Base-by-base conservation (phyloP, 2,329 filamentous ascomycete genomes). In the Fonsecaea nubica region DNA sequence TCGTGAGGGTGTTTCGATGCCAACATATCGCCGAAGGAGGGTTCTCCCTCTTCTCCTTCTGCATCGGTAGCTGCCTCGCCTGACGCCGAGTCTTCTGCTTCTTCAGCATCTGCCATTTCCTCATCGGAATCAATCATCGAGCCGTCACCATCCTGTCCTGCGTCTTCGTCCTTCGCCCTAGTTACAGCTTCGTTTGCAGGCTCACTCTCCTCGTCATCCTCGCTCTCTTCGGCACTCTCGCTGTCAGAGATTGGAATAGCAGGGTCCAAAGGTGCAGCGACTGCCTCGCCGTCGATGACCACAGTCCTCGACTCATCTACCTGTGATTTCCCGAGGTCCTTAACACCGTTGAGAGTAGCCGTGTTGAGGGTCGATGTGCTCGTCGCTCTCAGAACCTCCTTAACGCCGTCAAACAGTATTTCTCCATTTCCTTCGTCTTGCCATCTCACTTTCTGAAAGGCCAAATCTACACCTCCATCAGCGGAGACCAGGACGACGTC, bases 1-100 rank as follows among this genome's bases (percentile, higher is more conserved):
- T 52, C 78, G 45, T 77, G 76, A 74, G 77, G 85, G 82, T 75
- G 89, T 81, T 55, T 87, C 84, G 52, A 88, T 80, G 6, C 90
- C 50, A 96, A 84, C 54, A 96, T 87, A 76, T 98, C 94, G 73
- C 93, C 94, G 77, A 98, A 96, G 0, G 92, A 92, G 2, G 92
- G 91, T 70, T 86, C 80, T 38, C 18, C 60, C 18, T 59, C 58
- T 63, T 77, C 77, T 45, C 3, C 45, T 83, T 40, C 69, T 7
- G 72, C 74, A 40, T 77, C 79, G 12, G 79, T 74, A 71, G 77
- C 78, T 15, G 72, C 72, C 58, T 73, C 64, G 64, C 79, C 78
- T 8, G 74, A 75, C 25, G 73, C 72, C 25, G 71, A 72, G 35
- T 18, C 60, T 6, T n/a, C 48, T 15, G 21, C 35, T 45, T 58